These are phyloP conservation scores for Gynandropsis gynandra DNA, from an alignment of 345 rosid genomes.

Conservation along the genomic window DNA sequence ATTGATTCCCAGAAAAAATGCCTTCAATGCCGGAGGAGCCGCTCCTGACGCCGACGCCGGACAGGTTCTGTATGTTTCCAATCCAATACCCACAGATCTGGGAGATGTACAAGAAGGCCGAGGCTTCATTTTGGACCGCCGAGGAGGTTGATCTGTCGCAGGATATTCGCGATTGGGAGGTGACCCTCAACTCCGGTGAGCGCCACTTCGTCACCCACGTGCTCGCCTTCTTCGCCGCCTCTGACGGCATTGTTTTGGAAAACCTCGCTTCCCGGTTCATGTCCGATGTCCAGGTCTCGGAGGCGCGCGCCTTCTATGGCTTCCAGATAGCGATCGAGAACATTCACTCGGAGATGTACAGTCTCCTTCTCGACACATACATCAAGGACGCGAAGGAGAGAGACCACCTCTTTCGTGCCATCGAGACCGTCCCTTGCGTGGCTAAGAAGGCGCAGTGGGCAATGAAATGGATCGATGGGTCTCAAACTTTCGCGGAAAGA, in stretches of 20 bases:
- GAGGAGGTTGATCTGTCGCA: slow-evolving; percentile 93
- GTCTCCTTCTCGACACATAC: slow-evolving; percentile 83
- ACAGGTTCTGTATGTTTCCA: slow-evolving; percentile 92
- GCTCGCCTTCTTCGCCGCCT: slow-evolving; percentile 95
- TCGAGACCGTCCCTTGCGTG: slow-evolving; percentile 75
- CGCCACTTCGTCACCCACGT: slow-evolving; percentile 84
- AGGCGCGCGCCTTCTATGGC: slow-evolving; percentile 97
- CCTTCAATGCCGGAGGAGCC: slow-evolving; percentile 88
- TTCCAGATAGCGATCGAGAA: slow-evolving; percentile 96
- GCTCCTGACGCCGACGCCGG: slow-evolving; percentile 60
- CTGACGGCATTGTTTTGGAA: slow-evolving; percentile 86
- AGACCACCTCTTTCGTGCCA: slow-evolving; percentile 53
- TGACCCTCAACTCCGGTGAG: slow-evolving; percentile 53
- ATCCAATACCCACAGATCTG: slow-evolving; percentile 83
- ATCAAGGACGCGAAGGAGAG: slow-evolving; percentile 63
- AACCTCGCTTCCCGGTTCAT: slow-evolving; percentile 83
- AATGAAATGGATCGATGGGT: slow-evolving; percentile 69
- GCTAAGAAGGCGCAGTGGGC: slow-evolving; percentile 78
- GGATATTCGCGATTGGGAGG: slow-evolving; percentile 71
- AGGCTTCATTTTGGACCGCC: slow-evolving; percentile 97
- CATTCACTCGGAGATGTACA: slow-evolving; percentile 94
- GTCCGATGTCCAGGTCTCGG: slow-evolving; percentile 87
- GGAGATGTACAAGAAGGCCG: slow-evolving; percentile 99
- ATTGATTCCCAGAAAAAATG: slow-evolving; percentile 29
- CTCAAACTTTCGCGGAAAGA: slow-evolving; percentile 71